Conservation (phyloP, 805 yeast species). For the Yarrowia phangngaensis region DNA sequence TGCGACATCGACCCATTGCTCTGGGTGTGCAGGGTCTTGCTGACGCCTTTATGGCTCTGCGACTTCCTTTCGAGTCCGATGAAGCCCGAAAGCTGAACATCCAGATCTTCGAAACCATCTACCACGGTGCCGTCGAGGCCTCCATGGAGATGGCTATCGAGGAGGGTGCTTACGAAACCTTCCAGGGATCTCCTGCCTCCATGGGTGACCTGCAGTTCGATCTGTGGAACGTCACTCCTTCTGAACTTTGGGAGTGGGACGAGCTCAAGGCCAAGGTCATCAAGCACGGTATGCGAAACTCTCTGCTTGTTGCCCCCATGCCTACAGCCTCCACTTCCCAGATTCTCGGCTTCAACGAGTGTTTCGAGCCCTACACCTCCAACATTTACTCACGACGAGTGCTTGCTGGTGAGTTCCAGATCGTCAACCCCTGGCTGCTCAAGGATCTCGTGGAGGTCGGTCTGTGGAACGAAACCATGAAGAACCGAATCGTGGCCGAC, state of each 20-base stretch:
- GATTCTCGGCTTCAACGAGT: constrained; percentile 87
- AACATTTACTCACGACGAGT: constrained; percentile 89
- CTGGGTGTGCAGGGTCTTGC: constrained; percentile 98
- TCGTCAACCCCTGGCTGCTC: constrained; percentile 81
- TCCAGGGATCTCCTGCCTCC: constrained; percentile 85
- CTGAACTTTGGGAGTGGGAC: constrained; percentile 87
- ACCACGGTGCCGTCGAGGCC: constrained; percentile 87
- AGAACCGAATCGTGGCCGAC: constrained; percentile 66
- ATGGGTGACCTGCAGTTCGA: constrained; percentile 82
- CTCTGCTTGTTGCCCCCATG: constrained; percentile 79
- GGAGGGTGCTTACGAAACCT: constrained; percentile 68
- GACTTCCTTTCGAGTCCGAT: constrained; percentile 80
- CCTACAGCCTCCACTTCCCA: constrained; percentile 98
- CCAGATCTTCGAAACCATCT: constrained; percentile 91
- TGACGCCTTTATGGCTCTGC: constrained; percentile 73
- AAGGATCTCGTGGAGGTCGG: constrained; percentile 78
- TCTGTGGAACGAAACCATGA: constrained; percentile 76
- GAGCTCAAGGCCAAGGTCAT: constrained; percentile 55
- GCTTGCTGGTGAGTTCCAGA: constrained; percentile 87
- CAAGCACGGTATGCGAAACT: constrained; percentile 74
- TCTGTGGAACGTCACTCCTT: constrained; percentile 76
- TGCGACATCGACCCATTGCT: constrained; percentile 89
- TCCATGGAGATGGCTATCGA: constrained; percentile 73
- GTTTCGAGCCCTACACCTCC: constrained; percentile 94
- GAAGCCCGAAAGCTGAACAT: constrained; percentile 72